Conservation (phyloP, 2,329 filamentous ascomycete species). For the Fusarium sp. region DNA sequence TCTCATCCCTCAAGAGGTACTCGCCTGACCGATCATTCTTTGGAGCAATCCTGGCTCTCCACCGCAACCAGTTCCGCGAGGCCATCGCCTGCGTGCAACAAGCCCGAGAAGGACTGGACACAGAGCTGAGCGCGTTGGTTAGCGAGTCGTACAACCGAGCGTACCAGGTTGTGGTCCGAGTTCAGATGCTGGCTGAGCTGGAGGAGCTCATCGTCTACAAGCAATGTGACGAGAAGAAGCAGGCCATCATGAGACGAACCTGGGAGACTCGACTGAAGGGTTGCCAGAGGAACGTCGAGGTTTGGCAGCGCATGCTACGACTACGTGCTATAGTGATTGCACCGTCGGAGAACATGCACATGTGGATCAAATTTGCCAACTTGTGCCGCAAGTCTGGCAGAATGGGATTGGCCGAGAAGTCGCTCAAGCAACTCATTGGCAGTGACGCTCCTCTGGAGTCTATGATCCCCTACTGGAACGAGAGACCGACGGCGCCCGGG, state of each 20-base stretch:
- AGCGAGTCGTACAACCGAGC: constrained; percentile 98
- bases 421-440: constrained; percentile 88
- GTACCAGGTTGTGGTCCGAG: constrained; percentile 96
- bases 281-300: constrained; percentile 96
- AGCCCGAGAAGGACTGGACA: constrained; percentile 92
- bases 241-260: constrained; percentile 89
- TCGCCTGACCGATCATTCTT: constrained; percentile 98
- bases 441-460: constrained; percentile 72
- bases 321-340: constrained; percentile 92
- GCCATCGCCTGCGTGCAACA: constrained; percentile 90
- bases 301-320: constrained; percentile 98
- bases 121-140: constrained; percentile 94
- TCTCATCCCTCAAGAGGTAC: constrained; percentile 92
- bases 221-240: constrained; percentile 89
- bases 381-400: constrained; percentile 96
- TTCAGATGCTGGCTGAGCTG: constrained; percentile 98
- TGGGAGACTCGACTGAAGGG: constrained; percentile 97
- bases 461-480: constrained; percentile 71
- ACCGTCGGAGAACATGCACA: constrained; percentile 93
- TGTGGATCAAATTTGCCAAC: constrained; percentile 99
- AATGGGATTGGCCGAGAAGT: constrained; percentile 95
- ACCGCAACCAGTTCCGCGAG: constrained; percentile 95
- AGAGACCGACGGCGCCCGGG: constrained; percentile 31
- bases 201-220: constrained; percentile 99
- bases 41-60: constrained; percentile 92